Percentiles rank a stretch among this genome's conserved stretches.
phyloP scores from a whole-genome alignment of 1,139 yeast species.

The Diutina sp. region DNA sequence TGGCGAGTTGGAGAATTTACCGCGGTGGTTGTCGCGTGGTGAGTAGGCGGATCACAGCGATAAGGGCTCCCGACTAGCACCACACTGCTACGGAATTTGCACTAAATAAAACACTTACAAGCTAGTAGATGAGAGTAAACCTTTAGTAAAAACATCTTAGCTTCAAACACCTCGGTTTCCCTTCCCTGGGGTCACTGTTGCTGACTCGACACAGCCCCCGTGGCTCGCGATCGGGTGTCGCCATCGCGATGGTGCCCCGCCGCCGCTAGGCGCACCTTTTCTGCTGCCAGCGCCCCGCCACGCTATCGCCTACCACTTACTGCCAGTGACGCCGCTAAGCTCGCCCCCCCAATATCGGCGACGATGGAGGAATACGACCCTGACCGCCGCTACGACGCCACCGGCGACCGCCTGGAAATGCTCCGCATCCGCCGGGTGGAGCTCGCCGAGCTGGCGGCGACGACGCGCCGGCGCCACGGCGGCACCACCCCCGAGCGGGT shows the following conservation, averaged over 20 bases:
- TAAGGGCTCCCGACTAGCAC: too few species aligned
- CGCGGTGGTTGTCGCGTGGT: too few species aligned
- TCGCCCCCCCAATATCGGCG: too few species aligned
- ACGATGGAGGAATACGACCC: constrained; percentile 2
- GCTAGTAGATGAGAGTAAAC: too few species aligned
- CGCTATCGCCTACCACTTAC: not conserved
- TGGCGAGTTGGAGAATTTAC: too few species aligned
- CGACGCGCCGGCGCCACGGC: not conserved
- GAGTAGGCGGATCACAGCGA: too few species aligned
- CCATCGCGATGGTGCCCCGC: not conserved
- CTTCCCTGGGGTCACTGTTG: not conserved
- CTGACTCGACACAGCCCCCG: not conserved
- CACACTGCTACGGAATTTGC: too few species aligned
- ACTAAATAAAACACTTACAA: too few species aligned
- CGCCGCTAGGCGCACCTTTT: not conserved
- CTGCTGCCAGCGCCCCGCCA: not conserved
- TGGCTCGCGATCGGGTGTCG: not conserved
- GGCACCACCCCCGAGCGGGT: not conserved
- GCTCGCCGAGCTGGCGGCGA: not conserved
- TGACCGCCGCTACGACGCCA: not conserved
- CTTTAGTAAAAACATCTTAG: too few species aligned
- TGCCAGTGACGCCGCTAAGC: not conserved
- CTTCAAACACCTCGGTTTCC: not conserved
- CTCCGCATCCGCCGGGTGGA: not conserved
- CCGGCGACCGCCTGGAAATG: not conserved